Evolutionary conservation across 331 rosid genomes (phyloP).

Genomic region (Phaseolus coccineus): DNA sequence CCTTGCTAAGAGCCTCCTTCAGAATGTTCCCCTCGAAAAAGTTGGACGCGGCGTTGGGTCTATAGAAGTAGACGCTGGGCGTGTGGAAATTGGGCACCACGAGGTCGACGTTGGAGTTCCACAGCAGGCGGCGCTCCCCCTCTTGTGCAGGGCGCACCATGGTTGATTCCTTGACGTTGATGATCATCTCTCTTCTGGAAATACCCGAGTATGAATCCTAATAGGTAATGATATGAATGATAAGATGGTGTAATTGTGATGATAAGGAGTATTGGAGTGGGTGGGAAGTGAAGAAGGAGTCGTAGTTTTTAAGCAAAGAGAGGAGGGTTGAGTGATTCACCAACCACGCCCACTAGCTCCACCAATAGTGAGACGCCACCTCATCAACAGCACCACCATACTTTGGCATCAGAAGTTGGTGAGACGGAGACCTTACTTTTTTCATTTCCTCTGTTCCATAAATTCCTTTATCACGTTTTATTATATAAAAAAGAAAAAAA

Average conservation of each 20-base stretch:
- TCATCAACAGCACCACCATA: not conserved
- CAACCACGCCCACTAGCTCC: conserved; percentile 25
- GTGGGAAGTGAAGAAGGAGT: not conserved
- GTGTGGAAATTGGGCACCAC: conserved; percentile 59
- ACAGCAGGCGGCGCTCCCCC: conserved; percentile 49
- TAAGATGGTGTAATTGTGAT: no score
- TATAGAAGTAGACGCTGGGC: conserved; percentile 62
- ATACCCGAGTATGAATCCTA: no score
- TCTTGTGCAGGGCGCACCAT: conserved; percentile 72
- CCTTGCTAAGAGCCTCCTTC: conserved; percentile 55
- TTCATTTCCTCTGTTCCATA: no score
- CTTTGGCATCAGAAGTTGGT: not conserved
- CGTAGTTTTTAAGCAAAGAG: not conserved
- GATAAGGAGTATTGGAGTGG: no score
- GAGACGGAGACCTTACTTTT: not conserved
- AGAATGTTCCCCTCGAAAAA: conserved; percentile 46
- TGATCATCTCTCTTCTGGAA: conserved; percentile 42
- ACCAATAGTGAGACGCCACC: not conserved
- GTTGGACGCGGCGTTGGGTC: conserved; percentile 37
- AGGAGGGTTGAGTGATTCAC: conserved; percentile 10
- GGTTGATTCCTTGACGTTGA: conserved; percentile 61
- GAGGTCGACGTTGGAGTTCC: conserved; percentile 69
- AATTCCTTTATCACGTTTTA: no score
- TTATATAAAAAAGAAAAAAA: no score
- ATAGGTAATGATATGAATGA: no score